Conservation (phyloP, 805 yeast genomes). For the Hanseniaspora pseudoguilliermondii region DNA sequence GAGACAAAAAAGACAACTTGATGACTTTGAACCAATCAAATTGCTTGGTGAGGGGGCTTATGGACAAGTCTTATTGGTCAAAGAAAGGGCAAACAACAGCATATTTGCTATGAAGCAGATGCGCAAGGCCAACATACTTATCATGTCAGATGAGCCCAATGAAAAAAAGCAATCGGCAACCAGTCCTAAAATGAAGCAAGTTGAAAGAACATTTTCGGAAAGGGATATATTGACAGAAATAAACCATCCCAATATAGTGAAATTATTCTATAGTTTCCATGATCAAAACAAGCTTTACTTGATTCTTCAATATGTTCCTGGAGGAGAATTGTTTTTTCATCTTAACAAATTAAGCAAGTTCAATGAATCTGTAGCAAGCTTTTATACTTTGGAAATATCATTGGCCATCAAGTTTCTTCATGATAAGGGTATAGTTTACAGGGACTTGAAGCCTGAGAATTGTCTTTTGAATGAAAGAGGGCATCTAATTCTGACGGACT, state of each 20-base stretch:
- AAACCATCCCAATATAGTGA: constrained; percentile 70
- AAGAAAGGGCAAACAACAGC: constrained; percentile 46
- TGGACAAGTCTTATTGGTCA: constrained; percentile 72
- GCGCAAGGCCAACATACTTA: constrained; percentile 66
- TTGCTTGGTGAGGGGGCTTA: constrained; percentile 82
- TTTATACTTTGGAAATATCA: constrained; percentile 69
- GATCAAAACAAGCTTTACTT: constrained; percentile 64
- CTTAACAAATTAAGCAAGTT: constrained; percentile 31
- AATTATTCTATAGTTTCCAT: constrained; percentile 71
- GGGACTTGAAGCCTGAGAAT: constrained; percentile 84
- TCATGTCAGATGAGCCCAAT: constrained; percentile 26
- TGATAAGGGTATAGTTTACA: constrained; percentile 65
- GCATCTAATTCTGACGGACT: constrained; percentile 72
- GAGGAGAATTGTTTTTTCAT: constrained; percentile 62
- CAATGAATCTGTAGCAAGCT: constrained; percentile 56
- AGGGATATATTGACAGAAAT: constrained; percentile 57
- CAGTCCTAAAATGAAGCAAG: constrained; percentile 31
- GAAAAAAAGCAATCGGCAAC: constrained; percentile 15
- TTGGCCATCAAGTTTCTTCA: constrained; percentile 68
- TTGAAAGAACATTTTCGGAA: constrained; percentile 72
- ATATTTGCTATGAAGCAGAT: constrained; percentile 79
- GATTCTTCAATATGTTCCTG: constrained; percentile 69
- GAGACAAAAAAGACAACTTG: constrained; percentile 18
- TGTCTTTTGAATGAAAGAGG: constrained; percentile 68
- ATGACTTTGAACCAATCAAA: constrained; percentile 60